Evolutionary conservation across 2,329 filamentous ascomycete genomes (phyloP), one percentile per base, ranked within the genome.

Genomic region (Calonectria hawksworthii): DNA sequence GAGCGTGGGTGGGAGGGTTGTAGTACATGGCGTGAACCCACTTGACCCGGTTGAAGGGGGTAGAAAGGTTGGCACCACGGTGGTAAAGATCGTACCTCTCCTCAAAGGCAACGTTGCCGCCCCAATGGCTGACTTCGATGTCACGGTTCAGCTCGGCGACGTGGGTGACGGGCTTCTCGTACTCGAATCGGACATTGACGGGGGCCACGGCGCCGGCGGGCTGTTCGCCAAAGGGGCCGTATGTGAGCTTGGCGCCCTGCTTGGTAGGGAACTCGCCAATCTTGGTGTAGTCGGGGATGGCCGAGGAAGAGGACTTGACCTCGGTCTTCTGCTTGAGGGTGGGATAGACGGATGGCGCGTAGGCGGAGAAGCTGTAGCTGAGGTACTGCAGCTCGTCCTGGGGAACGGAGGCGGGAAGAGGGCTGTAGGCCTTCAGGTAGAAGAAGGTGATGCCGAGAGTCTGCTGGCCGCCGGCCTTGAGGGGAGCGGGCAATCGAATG

Each of bases 241-340:
- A 99, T 1, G 93, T 97, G 82, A 96, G 93, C 83, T 94, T 96
- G 26, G 93, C 90, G 76, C 97, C 97, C 86, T 96, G 93, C 87
- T 95, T 96, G 84, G 95, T 90, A 2, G 96, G 96, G 77, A 89
- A 91, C 77, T 90, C 87, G 79, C 94, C 92, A 69, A 98, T 90
- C 77, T 91, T 93, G 69, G 95, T 98, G 86, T 95, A 98, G 83
- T 98, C 95, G 72, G 96, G 94, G 34, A 98, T 90, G 80, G 95
- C 93, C 77, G 90, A 87, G 70, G 92, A 94, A 63, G 94, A 91
- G 80, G 98, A 93, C 88, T 98, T 98, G 86, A 99, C 87, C 86
- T 99, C 98, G 50, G 97, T 99, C 92, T 98, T 98, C 85, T 99
- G 97, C 88, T 98, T 98, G 81, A 91, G 85, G 18, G 96, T 98